A percentile compares a stretch with the other conserved stretches of the same genome.
Conservation (phyloP, 2,329 filamentous ascomycete species). For the Aspergillus felis region DNA sequence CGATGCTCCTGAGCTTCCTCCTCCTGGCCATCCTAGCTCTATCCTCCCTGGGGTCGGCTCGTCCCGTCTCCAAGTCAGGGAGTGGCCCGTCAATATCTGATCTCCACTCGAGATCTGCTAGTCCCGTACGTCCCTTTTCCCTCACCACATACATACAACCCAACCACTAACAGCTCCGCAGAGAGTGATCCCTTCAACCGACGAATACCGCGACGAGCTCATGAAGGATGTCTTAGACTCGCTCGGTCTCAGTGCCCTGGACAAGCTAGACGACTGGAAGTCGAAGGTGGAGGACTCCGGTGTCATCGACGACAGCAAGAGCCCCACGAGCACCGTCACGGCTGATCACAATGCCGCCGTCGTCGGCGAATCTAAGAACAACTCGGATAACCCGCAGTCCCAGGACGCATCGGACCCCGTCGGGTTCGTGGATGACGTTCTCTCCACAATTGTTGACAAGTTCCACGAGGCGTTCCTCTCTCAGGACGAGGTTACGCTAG, state of each 20-base stretch:
- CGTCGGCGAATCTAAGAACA: background rate
- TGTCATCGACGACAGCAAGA: constrained; percentile 5
- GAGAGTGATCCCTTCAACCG: constrained; percentile 21
- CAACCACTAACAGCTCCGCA: constrained; percentile 1
- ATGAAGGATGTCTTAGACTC: constrained; percentile 12
- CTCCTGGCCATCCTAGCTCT: constrained; percentile 4
- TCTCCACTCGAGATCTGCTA: constrained; percentile 2
- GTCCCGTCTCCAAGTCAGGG: background rate
- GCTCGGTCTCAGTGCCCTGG: constrained; percentile 13
- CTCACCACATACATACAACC: background rate
- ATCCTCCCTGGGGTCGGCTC: constrained; percentile 3
- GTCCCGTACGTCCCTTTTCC: constrained; percentile 1
- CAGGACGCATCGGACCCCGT: constrained; percentile 14
- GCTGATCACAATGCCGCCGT: background rate
- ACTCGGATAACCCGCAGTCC: constrained; percentile 1
- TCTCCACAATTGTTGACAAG: constrained; percentile 12
- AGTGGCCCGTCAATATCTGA: background rate
- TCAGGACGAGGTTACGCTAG: constrained; percentile 26
- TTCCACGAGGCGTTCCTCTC: constrained; percentile 21
- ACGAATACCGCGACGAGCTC: constrained; percentile 3
- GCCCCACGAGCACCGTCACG: background rate
- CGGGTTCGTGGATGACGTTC: constrained; percentile 16
- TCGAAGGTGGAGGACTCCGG: constrained; percentile 1
- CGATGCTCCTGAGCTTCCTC: constrained; percentile 4
- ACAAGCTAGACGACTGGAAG: constrained; percentile 7